phyloP scores from a whole-genome alignment of 768 basidiomycete species.

The Boletus coccyginus region DNA sequence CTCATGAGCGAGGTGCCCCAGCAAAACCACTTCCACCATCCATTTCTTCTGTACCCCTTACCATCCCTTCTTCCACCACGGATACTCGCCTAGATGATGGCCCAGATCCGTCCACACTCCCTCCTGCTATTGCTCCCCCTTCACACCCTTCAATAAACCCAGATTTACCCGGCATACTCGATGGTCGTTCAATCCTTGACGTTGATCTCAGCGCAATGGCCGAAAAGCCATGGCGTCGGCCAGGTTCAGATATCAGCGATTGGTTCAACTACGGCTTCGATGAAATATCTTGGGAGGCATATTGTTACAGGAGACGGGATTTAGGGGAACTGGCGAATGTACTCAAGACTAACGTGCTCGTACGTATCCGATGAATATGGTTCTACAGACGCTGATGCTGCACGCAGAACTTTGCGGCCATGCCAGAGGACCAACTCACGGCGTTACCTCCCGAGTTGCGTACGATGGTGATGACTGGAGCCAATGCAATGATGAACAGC shows the following conservation, averaged over 20 bases:
- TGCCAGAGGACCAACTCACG: conserved; percentile 78
- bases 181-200: conserved; percentile 81
- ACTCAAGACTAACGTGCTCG: conserved; percentile 80
- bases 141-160: conserved; percentile 81
- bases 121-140: conserved; percentile 65
- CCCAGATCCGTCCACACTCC: conserved; percentile 62
- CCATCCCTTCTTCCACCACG: conserved; percentile 18
- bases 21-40: conserved; percentile 26
- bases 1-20: conserved; percentile 58
- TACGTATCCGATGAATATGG: conserved; percentile 36
- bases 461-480: conserved; percentile 84
- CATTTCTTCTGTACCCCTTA: conserved; percentile 19
- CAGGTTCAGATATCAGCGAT: conserved; percentile 91
- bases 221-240: conserved; percentile 88
- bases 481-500: conserved; percentile 74
- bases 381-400: conserved; percentile 2
- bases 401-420: conserved; percentile 70
- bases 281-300: conserved; percentile 93
- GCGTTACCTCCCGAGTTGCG: conserved; percentile 79
- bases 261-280: conserved; percentile 99
- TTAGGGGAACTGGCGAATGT: conserved; percentile 76
- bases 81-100: conserved; percentile 42
- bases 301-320: conserved; percentile 80
- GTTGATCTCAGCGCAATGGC: conserved; percentile 71
- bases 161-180: conserved; percentile 57